Conservation (phyloP, 2,329 filamentous ascomycete genomes). For the Eurotiales sp. region DNA sequence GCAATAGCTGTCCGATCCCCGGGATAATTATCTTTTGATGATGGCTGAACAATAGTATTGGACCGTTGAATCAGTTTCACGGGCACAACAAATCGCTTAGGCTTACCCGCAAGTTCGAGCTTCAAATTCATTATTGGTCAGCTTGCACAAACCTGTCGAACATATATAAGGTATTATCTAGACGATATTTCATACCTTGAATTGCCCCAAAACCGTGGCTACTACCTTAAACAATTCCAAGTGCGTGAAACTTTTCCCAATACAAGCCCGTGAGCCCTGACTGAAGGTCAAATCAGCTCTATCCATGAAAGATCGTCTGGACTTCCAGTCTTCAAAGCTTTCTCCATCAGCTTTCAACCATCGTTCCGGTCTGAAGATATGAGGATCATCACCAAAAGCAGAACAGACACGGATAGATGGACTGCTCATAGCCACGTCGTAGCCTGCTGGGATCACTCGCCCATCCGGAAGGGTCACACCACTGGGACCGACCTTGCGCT, state of each 20-base stretch:
- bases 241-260: slow-evolving; percentile 9
- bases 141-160: not conserved
- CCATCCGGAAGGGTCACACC: slow-evolving; percentile 5
- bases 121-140: not conserved
- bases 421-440: slow-evolving; percentile 10
- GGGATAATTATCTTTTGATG: slow-evolving; percentile 1
- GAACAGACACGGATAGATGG: slow-evolving; percentile 8
- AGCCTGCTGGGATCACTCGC: slow-evolving; percentile 2
- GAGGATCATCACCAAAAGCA: slow-evolving; percentile 4
- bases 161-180: too few species aligned
- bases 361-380: slow-evolving; percentile 3
- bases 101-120: not conserved
- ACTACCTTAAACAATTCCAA: slow-evolving; percentile 9
- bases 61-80: not conserved
- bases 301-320: slow-evolving; percentile 4
- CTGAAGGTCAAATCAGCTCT: slow-evolving; percentile 7
- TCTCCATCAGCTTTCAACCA: slow-evolving; percentile 8
- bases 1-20: slow-evolving; percentile 3
- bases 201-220: slow-evolving; percentile 8
- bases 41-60: too few species aligned
- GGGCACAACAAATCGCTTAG: slow-evolving; percentile 5
- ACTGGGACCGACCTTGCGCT: slow-evolving; percentile 8
- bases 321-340: not conserved
- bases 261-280: slow-evolving; percentile 9
- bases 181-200: slow-evolving; percentile 8